Evolutionary conservation across 306 rosid genomes (phyloP).

Genomic region (Begonia loranthoides): DNA sequence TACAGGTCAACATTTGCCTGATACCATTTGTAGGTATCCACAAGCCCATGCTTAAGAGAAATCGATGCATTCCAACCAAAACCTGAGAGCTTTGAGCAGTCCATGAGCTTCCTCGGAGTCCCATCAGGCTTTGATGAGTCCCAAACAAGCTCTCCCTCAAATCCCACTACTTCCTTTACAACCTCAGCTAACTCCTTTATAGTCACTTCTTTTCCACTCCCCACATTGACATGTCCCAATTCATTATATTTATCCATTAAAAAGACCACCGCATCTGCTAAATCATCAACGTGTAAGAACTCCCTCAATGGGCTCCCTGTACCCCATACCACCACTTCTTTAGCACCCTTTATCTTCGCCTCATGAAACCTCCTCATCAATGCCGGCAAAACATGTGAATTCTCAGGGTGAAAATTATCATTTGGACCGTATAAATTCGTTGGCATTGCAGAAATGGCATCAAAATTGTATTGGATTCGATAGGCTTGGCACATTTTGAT

Average conservation of each 20-base stretch:
- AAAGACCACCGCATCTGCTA: conserved; percentile 68
- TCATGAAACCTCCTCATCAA: conserved; percentile 90
- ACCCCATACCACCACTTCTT: conserved; percentile 98
- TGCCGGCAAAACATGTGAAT: conserved; percentile 86
- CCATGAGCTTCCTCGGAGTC: conserved; percentile 94
- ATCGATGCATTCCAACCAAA: conserved; percentile 79
- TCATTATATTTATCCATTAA: conserved; percentile 71
- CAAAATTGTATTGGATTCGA: conserved; percentile 67
- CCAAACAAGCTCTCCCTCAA: conserved; percentile 84
- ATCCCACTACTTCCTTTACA: conserved; percentile 89
- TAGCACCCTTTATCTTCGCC: conserved; percentile 58
- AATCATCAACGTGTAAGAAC: conserved; percentile 84
- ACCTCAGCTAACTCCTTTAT: conserved; percentile 77
- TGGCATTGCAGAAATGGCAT: conserved; percentile 97
- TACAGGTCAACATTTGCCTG: conserved; percentile 51
- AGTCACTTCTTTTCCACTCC: conserved; percentile 87
- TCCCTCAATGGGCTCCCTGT: conserved; percentile 87
- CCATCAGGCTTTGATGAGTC: conserved; percentile 86
- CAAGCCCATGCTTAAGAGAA: conserved; percentile 86
- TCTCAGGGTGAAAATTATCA: conserved; percentile 85
- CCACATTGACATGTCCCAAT: conserved; percentile 69
- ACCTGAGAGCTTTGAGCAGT: conserved; percentile 61
- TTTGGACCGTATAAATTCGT: conserved; percentile 78
- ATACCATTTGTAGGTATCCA: conserved; percentile 85
- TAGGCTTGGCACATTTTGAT: conserved; percentile 96